A percentile compares a stretch with the other conserved stretches of the same genome.
Conservation (phyloP, 106 monocot species). For the Hemerocallis citrina region DNA sequence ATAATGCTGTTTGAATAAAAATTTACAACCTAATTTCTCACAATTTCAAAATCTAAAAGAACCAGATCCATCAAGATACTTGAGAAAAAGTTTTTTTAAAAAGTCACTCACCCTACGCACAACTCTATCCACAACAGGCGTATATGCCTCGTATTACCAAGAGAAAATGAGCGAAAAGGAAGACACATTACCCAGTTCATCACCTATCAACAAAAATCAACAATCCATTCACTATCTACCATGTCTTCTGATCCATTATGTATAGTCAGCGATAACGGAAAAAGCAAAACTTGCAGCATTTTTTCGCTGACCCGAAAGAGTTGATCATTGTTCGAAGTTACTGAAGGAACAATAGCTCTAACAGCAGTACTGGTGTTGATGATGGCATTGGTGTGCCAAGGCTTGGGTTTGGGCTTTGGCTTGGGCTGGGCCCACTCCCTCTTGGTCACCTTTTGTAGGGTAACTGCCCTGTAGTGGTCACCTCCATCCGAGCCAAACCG, state of each 20-base stretch:
- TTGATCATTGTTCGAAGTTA: conserved; percentile 8
- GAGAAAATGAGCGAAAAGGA: not conserved
- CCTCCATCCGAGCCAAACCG: conserved; percentile 21
- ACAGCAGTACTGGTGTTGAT: not conserved
- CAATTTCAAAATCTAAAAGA: too few relatives aligned
- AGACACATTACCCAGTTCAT: not conserved
- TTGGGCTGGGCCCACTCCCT: conserved; percentile 1
- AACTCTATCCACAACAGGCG: too few relatives aligned
- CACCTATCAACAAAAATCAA: not conserved
- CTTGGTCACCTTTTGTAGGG: conserved; percentile 33
- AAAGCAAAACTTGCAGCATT: not conserved
- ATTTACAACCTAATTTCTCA: too few relatives aligned
- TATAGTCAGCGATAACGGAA: not conserved
- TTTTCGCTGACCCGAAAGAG: conserved; percentile 49
- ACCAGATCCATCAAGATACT: too few relatives aligned
- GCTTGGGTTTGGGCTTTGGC: not conserved
- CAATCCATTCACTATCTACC: not conserved
- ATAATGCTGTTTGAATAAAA: too few relatives aligned
- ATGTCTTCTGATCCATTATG: not conserved
- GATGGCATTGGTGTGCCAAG: not conserved
- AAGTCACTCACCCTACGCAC: too few relatives aligned
- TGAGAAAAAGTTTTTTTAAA: too few relatives aligned
- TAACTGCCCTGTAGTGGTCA: conserved; percentile 15
- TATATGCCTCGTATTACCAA: too few relatives aligned
- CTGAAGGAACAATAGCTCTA: not conserved